Base-by-base conservation (phyloP, 805 yeast species). In the Sugiyamaella boreocaroliniensis region DNA sequence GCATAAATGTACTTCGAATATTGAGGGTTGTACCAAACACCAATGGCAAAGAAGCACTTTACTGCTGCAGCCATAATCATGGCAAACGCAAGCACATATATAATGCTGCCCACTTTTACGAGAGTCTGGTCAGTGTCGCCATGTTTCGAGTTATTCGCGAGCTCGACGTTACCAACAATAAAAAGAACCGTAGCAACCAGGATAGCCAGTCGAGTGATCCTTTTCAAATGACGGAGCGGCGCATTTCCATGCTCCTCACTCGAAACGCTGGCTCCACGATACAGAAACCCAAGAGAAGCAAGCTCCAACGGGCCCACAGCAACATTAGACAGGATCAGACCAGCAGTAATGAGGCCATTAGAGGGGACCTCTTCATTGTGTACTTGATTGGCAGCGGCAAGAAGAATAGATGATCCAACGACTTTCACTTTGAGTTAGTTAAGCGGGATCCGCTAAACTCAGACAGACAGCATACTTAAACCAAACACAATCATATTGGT, bases 261-360 rank as follows among this genome's bases (percentile, higher is more conserved):
- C 6, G 26, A 22, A 20, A 45, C 47, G n/a, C 44, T 47, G n/a
- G 43, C 29, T 11, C 56, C 57, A 15, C 46, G 19, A 20, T 12
- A 37, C 26, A 56, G 42, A 29, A 56, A 54, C 5, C 47, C 52
- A 26, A 56, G 40, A 6, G 52, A 52, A 1, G 57, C 53, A 19
- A 34, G 37, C 44, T 48, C 49, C 6, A 56, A 48, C 1, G 59
- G 59, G 19, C 55, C 57, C 4, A 51, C 43, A 4, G 57, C 41
- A 26, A 56, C 54, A 12, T 53, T 43, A 10, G 41, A 26, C 47
- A 54, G 19, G 5, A 56, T 43, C 20, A 49, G 41, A 10, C 55
- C 56, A 19, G 48, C 49, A 5, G 43, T 45, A 16, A 54, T 26
- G 11, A 48, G 20, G 29, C 44, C 50, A 6, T 15, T 12, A 15